Evolutionary conservation across 169 alveolate species (phyloP), one percentile per base, ranked within the genome.

Genomic region (Neospora caninum): DNA sequence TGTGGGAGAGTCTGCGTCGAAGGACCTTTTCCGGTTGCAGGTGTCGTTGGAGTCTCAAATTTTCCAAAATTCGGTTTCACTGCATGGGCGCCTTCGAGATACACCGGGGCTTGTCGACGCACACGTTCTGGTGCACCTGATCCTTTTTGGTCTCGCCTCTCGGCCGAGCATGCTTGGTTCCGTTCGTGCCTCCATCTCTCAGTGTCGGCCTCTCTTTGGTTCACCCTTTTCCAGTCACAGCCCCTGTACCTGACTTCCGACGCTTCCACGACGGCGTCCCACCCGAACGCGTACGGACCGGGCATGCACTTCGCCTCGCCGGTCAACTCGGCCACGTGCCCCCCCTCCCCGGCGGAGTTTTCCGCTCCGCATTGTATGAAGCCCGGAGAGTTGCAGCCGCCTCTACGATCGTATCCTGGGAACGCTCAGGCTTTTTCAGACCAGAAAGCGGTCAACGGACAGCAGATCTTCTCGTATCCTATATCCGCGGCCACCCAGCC

Each of bases 201-300:
- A 7, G 58, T 49, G 58, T 49, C 58, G 58, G 13, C 13, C 13
- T 49, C 22, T 4, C 22, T 49, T 13, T 78, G 39, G 34, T n/a
- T 22, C 25, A 9, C 83, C 83, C 39, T 20, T 38, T 20, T 78
- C 31, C 86, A 78, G 86, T 16, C 39, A 2, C 86, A 78, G 86
- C 86, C 86, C 1, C 49, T n/a, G 45, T 38, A 38, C 45, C 9
- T 78, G 39, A 38, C 45, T 38, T 78, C 86, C 27, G 86, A 78
- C 22, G 45, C 86, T 4, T 38, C 86, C 39, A 78, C 86, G 86
- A n/a, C 86, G 45, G 45, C 86, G 22, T 78, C 86, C 27, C 86
- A 78, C 27, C 86, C 86, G 43, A n/a, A 29, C 39, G 86, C 45
- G 39, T 78, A n/a, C 39, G 49, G 20, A 16, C 86, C 86, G 45